These are phyloP conservation scores for Ophiosphaerella narmari DNA, from an alignment of 2,329 filamentous ascomycete genomes.

Conservation along the genomic window DNA sequence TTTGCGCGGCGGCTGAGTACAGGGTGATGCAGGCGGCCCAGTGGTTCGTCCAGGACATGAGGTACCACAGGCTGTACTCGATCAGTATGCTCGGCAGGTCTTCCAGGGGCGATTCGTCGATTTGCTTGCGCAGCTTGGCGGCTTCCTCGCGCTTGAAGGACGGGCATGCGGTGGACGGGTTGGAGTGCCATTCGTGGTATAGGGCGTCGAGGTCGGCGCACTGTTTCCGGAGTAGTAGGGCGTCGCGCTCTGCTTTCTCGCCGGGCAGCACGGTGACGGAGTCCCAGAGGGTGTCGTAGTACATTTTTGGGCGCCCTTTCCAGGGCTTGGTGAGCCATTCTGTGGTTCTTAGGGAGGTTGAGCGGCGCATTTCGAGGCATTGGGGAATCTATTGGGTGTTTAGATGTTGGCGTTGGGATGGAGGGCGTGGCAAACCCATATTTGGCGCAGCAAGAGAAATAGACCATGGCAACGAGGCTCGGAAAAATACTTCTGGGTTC, in stretches of 20 bases:
- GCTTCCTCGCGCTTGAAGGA: neutral
- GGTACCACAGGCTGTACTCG: neutral
- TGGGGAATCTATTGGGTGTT: constrained; percentile 6
- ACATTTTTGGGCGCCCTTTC: constrained; percentile 3
- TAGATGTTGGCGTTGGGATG: neutral
- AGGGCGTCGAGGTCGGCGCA: constrained; percentile 8
- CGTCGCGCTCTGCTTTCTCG: neutral
- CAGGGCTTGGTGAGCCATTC: constrained; percentile 19
- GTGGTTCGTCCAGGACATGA: constrained; percentile 13
- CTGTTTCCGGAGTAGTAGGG: neutral
- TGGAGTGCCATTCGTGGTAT: constrained; percentile 8
- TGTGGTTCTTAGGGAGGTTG: constrained; percentile 7
- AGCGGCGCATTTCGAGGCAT: constrained; percentile 7
- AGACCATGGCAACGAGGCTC: constrained; percentile 5
- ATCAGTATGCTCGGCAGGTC: constrained; percentile 10
- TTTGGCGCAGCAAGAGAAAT: constrained; percentile 11
- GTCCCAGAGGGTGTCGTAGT: constrained; percentile 12
- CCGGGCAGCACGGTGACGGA: constrained; percentile 5
- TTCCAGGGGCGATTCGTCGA: constrained; percentile 2
- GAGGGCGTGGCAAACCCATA: constrained; percentile 5
- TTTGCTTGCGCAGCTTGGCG: neutral
- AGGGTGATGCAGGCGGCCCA: constrained; percentile 14
- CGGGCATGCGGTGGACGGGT: neutral
- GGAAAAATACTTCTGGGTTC: constrained; percentile 4
- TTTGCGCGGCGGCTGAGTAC: neutral